Evolutionary conservation across 2,329 filamentous ascomycete genomes (phyloP).

Genomic region (Lomentospora prolificans): DNA sequence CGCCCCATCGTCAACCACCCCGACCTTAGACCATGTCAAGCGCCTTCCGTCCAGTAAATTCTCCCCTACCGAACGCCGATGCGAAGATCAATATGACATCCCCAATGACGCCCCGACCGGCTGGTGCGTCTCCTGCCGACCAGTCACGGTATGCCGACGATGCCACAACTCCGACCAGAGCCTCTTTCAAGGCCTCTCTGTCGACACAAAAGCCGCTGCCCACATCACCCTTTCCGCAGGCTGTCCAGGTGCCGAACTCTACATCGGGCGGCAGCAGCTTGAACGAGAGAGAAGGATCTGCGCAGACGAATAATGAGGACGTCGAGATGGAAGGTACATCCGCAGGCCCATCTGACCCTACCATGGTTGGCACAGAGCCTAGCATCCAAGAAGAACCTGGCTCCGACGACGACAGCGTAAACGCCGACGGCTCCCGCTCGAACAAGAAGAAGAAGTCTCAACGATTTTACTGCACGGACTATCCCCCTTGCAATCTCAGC

Average conservation of each 20-base stretch:
- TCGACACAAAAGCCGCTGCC: conserved; percentile 45
- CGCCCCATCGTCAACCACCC: conserved; percentile 15
- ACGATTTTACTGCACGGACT: conserved; percentile 92
- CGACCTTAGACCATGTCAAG: conserved; percentile 29
- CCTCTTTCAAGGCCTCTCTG: conserved; percentile 35
- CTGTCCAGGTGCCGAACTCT: conserved; percentile 28
- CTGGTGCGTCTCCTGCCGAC: conserved; percentile 24
- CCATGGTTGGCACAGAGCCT: conserved; percentile 44
- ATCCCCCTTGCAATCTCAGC: conserved; percentile 84
- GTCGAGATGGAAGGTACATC: conserved; percentile 64
- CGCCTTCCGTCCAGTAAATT: conserved; percentile 39
- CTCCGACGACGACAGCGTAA: conserved; percentile 57
- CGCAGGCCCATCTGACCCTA: neutral
- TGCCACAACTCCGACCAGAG: conserved; percentile 52
- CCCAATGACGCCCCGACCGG: conserved; percentile 21
- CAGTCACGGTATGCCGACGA: conserved; percentile 29
- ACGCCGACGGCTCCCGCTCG: conserved; percentile 56
- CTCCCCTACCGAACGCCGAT: conserved; percentile 19
- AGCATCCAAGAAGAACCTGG: conserved; percentile 38
- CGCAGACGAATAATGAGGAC: conserved; percentile 38
- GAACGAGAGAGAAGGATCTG: conserved; percentile 3
- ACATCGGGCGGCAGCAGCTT: neutral
- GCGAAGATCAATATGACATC: conserved; percentile 20
- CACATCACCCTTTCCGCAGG: conserved; percentile 40
- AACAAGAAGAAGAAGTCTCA: conserved; percentile 95